phyloP scores from a whole-genome alignment of 371 early-diverging fungal genomes.

The Choanephora cucurbitarum region DNA sequence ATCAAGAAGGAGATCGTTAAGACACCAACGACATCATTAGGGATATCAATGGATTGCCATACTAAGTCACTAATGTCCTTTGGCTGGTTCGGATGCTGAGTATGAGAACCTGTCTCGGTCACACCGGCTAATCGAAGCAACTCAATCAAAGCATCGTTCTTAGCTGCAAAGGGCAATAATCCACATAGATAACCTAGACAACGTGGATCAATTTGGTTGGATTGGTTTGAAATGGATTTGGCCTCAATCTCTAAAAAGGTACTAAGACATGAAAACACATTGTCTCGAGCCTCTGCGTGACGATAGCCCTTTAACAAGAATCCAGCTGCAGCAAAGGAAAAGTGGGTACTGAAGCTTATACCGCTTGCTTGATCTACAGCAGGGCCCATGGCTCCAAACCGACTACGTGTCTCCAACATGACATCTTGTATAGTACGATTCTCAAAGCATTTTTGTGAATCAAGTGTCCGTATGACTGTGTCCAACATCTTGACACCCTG shows the following conservation, averaged over 20 bases:
- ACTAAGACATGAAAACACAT: constrained; percentile 65
- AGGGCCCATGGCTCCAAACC: constrained; percentile 45
- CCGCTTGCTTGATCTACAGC: constrained; percentile 59
- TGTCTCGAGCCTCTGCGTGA: constrained; percentile 50
- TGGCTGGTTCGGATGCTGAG: constrained; percentile 5
- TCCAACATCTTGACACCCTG: constrained; percentile 70
- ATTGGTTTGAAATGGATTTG: constrained; percentile 23
- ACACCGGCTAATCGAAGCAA: constrained; percentile 50
- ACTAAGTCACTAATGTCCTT: constrained; percentile 12
- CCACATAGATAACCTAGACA: constrained; percentile 49
- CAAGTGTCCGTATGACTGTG: constrained; percentile 71
- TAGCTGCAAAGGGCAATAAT: constrained; percentile 50
- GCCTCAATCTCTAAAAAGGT: constrained; percentile 72
- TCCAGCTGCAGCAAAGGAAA: constrained; percentile 70
- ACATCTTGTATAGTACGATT: constrained; percentile 52
- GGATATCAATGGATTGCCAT: constrained; percentile 40
- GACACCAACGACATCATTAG: constrained; percentile 53
- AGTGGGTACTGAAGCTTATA: constrained; percentile 67
- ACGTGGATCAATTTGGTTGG: constrained; percentile 22
- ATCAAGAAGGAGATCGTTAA: constrained; percentile 64
- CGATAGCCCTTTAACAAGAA: constrained; percentile 65
- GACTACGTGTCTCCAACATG: constrained; percentile 57
- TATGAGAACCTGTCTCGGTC: constrained; percentile 19
- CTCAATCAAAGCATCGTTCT: constrained; percentile 46
- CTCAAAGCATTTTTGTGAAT: constrained; percentile 60